Percentiles rank a stretch among this genome's conserved stretches.
Conservation (phyloP, 176 grass and related monocot genomes). For the Alopecurus myosuroides region DNA sequence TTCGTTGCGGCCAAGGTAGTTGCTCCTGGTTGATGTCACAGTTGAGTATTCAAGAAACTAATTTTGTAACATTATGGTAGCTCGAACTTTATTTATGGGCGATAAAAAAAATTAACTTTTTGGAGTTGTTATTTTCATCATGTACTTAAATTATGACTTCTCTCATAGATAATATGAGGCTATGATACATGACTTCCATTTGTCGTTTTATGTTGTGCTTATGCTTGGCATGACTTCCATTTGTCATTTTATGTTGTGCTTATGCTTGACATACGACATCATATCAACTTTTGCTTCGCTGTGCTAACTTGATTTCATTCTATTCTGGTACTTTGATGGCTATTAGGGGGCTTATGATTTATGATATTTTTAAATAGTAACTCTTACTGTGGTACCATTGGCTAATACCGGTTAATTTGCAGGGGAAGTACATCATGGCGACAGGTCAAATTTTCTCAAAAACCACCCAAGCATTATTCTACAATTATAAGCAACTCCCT, state of each 20-base stretch:
- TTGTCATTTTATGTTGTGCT: neutral
- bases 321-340: neutral
- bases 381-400: neutral
- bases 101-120: neutral
- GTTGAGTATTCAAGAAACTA: neutral
- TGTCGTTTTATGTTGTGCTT: neutral
- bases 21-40: neutral
- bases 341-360: neutral
- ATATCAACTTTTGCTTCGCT: neutral
- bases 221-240: neutral
- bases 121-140: neutral
- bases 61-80: neutral
- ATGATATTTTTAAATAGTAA: neutral
- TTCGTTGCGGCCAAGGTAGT: neutral
- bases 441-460: conserved; percentile 90
- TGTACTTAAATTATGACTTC: neutral
- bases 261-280: neutral
- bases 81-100: neutral
- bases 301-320: neutral
- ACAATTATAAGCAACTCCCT: conserved; percentile 99
- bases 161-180: neutral
- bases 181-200: neutral
- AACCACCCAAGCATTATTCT: conserved; percentile 91
- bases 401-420: conserved; percentile 25
- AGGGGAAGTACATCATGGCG: conserved; percentile 67